Percentiles rank a stretch among this genome's conserved stretches.
Evolutionary conservation across 345 rosid species (phyloP).

Genomic region (Eucalyptus cloeziana): DNA sequence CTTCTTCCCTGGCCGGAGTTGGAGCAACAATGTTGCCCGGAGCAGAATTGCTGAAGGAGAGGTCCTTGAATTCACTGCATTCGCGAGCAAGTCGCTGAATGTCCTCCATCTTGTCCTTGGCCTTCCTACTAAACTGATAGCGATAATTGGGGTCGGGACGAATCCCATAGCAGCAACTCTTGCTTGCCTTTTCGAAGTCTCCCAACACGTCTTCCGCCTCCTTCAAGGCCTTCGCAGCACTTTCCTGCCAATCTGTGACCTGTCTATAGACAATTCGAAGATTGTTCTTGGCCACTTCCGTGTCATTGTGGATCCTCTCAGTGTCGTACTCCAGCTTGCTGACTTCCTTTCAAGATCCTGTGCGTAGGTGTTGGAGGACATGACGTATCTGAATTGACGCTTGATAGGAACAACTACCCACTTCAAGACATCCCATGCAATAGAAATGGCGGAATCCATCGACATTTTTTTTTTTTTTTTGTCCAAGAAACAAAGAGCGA

Average conservation of each 20-base stretch:
- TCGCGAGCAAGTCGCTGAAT: rapidly evolving
- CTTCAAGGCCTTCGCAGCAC: neutral
- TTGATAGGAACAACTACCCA: too few species aligned
- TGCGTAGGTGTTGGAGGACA: neutral
- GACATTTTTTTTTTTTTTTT: neutral
- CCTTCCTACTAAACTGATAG: neutral
- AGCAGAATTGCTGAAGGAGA: neutral
- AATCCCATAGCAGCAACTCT: neutral
- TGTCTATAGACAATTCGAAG: rapidly evolving
- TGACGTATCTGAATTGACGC: too few species aligned
- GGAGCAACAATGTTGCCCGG: neutral
- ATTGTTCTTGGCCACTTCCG: neutral
- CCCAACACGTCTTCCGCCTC: neutral
- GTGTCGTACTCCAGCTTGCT: neutral
- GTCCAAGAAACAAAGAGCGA: neutral
- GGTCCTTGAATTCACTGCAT: neutral
- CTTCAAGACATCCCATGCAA: too few species aligned
- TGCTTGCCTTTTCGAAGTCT: neutral
- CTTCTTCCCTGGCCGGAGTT: rapidly evolving
- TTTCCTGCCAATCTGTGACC: neutral
- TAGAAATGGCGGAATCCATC: too few species aligned
- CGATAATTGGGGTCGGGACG: neutral
- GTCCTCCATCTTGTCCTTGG: rapidly evolving
- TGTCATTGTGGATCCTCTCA: rapidly evolving
- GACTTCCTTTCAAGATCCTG: rapidly evolving